These are phyloP conservation scores for Rhodotorula graminis DNA, from an alignment of 768 basidiomycete genomes.

Conservation along the genomic window DNA sequence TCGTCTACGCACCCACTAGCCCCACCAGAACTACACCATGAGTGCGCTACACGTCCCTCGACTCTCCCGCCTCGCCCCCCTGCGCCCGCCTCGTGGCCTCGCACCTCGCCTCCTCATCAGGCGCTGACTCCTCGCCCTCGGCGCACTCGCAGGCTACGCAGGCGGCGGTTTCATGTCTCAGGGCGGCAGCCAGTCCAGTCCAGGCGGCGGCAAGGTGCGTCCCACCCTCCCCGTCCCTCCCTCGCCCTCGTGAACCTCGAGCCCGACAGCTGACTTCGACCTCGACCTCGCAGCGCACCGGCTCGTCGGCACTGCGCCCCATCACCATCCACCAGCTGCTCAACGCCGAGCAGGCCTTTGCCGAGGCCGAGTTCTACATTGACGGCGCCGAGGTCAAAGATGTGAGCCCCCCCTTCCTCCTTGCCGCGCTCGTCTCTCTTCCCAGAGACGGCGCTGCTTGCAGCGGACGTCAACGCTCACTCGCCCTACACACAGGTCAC, in stretches of 20 bases:
- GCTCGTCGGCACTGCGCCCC: conserved; percentile 58
- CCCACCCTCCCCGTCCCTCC: too few relatives aligned
- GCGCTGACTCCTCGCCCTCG: background rate
- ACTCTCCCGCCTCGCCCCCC: background rate
- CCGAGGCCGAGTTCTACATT: conserved; percentile 81
- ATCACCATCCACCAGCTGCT: conserved; percentile 71
- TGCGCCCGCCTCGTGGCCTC: too few relatives aligned
- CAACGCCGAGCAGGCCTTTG: conserved; percentile 72
- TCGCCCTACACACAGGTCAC: conserved; percentile 55
- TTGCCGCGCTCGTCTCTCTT: too few relatives aligned
- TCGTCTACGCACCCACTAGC: too few relatives aligned
- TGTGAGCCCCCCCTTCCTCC: conserved; percentile 49
- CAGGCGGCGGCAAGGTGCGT: conserved; percentile 16
- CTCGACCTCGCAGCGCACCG: conserved; percentile 17
- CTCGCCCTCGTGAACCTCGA: background rate
- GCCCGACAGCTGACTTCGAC: background rate
- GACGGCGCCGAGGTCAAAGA: conserved; percentile 76
- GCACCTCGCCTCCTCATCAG: too few relatives aligned
- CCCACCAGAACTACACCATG: background rate
- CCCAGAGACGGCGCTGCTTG: too few relatives aligned
- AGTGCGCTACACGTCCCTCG: background rate
- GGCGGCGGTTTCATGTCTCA: conserved; percentile 14
- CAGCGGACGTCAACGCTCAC: too few relatives aligned
- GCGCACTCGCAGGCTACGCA: background rate
- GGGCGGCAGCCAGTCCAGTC: conserved; percentile 8